These are phyloP conservation scores for Aspergillus panamensis DNA, from an alignment of 495 filamentous ascomycete genomes.

Conservation along the genomic window DNA sequence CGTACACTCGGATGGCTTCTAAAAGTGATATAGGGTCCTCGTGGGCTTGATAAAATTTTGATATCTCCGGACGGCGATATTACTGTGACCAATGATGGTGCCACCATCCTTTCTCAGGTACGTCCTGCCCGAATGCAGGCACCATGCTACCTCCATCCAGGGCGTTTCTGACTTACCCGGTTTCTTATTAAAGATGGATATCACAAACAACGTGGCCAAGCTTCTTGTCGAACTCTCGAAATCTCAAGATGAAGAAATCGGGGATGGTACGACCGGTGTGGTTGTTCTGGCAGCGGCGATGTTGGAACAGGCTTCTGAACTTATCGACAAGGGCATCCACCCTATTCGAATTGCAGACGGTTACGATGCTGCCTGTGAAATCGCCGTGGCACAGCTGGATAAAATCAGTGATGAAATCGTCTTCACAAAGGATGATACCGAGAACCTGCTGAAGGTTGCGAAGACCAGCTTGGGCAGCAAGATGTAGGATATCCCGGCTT, in stretches of 20 bases:
- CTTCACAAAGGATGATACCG: constrained; percentile 71
- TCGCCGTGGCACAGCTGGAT: constrained; percentile 88
- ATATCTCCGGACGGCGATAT: constrained; percentile 99
- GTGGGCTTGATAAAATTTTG: constrained; percentile 97
- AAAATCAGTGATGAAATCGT: constrained; percentile 86
- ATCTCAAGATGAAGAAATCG: constrained; percentile 98
- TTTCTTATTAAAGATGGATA: constrained; percentile 71
- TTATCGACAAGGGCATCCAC: constrained; percentile 99
- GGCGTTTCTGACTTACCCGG: not conserved
- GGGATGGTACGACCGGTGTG: constrained; percentile 96
- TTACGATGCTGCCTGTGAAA: constrained; percentile 95
- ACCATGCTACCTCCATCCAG: not conserved
- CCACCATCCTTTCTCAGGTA: constrained; percentile 88
- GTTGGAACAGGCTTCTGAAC: constrained; percentile 93
- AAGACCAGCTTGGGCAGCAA: constrained; percentile 97
- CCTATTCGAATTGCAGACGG: constrained; percentile 98
- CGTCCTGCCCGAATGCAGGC: constrained; percentile 12
- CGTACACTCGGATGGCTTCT: constrained; percentile 13
- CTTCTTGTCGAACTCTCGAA: constrained; percentile 97
- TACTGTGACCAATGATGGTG: constrained; percentile 98
- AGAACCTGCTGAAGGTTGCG: constrained; percentile 87
- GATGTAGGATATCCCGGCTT: constrained; percentile 52
- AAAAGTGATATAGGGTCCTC: constrained; percentile 62
- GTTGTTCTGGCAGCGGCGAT: constrained; percentile 94
- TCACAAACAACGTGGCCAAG: constrained; percentile 97